phyloP scores from a whole-genome alignment of 2,329 filamentous ascomycete species.

The Diaporthe ampelina region DNA sequence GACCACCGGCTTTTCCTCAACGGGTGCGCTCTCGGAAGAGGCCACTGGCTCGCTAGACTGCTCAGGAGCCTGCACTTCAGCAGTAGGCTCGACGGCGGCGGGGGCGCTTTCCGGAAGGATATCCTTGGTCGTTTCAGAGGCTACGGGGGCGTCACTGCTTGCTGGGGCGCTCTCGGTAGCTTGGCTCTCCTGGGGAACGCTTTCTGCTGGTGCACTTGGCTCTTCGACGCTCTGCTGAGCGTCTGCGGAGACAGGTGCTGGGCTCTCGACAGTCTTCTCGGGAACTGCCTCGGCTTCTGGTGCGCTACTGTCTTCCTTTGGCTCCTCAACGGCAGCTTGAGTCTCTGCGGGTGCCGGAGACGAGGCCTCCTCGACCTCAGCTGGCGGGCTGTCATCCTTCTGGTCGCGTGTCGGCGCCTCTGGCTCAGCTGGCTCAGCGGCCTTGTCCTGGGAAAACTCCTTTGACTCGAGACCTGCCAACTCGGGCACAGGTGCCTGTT shows the following conservation, averaged over 20 bases:
- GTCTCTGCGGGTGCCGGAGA: neutral
- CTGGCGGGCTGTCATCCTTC: conserved; percentile 1
- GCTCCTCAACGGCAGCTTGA: neutral
- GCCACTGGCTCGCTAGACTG: neutral
- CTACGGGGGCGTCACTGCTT: neutral
- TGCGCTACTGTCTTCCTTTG: conserved; percentile 5
- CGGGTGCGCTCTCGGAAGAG: neutral
- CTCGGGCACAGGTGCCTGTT: conserved; percentile 1
- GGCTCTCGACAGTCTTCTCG: neutral
- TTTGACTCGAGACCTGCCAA: conserved; percentile 5
- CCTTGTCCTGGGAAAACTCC: neutral
- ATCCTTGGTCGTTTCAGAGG: conserved; percentile 11
- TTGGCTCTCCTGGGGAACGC: neutral
- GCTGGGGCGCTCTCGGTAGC: neutral
- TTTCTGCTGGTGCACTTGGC: neutral
- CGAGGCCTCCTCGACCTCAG: neutral
- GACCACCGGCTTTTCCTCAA: neutral
- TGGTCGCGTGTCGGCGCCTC: neutral
- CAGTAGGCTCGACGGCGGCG: neutral
- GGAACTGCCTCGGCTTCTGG: neutral
- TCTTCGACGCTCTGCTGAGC: neutral
- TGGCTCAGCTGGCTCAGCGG: conserved; percentile 3
- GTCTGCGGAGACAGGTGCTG: neutral
- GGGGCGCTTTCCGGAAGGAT: neutral
- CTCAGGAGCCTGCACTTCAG: neutral